phyloP scores from a whole-genome alignment of 2,329 filamentous ascomycete genomes.

The Cadophora sp. region DNA sequence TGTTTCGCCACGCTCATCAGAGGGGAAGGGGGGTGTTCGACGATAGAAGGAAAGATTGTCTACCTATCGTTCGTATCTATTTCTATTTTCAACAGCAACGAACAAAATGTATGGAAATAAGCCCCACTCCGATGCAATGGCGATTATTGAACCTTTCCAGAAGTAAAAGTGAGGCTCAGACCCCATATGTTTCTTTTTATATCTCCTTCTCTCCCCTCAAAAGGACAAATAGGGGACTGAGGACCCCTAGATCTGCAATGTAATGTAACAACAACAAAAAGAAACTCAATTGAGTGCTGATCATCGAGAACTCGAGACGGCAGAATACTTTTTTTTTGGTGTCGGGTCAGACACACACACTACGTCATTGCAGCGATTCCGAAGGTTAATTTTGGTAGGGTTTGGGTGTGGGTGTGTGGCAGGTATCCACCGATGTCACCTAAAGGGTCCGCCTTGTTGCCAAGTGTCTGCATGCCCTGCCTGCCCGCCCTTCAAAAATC shows the following conservation, averaged over 20 bases:
- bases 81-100: background rate
- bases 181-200: slow-evolving; percentile 4
- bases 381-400: no score
- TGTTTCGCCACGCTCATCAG: background rate
- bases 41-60: slow-evolving; percentile 13
- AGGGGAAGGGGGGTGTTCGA: background rate
- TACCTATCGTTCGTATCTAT: slow-evolving; percentile 5
- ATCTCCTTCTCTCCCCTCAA: background rate
- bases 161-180: slow-evolving; percentile 1
- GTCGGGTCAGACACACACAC: background rate
- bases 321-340: background rate
- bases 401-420: no score
- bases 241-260: slow-evolving; percentile 16
- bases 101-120: background rate
- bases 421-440: slow-evolving; percentile 9
- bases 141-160: slow-evolving; percentile 6
- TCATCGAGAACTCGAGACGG: background rate
- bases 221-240: background rate
- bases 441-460: slow-evolving; percentile 4
- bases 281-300: slow-evolving; percentile 15
- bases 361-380: slow-evolving; percentile 16
- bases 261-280: no score
- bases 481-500: no score
- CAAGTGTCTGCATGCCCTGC: no score
- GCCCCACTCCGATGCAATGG: slow-evolving; percentile 1